Evolutionary conservation across 163 green algal species (phyloP).

Genomic region (Chlamydomonas reinhardtii): DNA sequence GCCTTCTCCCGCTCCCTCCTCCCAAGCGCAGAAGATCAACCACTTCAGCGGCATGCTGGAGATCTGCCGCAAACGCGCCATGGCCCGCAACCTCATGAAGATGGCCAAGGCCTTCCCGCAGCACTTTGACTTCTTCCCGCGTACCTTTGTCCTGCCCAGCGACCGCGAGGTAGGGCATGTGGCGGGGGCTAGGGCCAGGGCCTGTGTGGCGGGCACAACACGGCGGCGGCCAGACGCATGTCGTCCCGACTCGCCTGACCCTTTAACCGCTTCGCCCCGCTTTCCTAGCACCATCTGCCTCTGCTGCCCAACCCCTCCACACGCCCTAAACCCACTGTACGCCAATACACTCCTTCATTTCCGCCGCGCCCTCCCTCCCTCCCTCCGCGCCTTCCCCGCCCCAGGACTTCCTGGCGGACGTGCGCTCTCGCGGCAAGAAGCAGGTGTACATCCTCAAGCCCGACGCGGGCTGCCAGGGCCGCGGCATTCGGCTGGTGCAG

Average conservation of each 20-base stretch:
- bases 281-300: no score
- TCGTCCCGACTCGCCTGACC: no score
- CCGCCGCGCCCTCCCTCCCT: no score
- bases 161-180: constrained; percentile 52
- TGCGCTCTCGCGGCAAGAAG: constrained; percentile 66
- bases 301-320: no score
- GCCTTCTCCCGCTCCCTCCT: no score
- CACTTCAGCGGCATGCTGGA: constrained; percentile 90
- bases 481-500: constrained; percentile 81
- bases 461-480: constrained; percentile 84
- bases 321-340: no score
- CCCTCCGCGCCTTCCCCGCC: no score
- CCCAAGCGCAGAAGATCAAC: constrained; percentile 80
- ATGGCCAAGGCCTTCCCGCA: constrained; percentile 62
- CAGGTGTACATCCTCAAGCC: constrained; percentile 87
- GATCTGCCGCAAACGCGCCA: constrained; percentile 83
- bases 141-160: constrained; percentile 73
- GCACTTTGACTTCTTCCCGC: constrained; percentile 77
- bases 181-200: no score
- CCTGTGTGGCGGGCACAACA: no score
- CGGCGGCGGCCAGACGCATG: no score
- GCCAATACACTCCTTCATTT: no score
- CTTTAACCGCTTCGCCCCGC: no score
- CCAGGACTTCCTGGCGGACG: constrained; percentile 70
- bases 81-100: constrained; percentile 75